Evolutionary conservation across 805 yeast genomes (phyloP), one percentile per base, ranked within the genome.

Genomic region (Helenozyma rhizophorensis): DNA sequence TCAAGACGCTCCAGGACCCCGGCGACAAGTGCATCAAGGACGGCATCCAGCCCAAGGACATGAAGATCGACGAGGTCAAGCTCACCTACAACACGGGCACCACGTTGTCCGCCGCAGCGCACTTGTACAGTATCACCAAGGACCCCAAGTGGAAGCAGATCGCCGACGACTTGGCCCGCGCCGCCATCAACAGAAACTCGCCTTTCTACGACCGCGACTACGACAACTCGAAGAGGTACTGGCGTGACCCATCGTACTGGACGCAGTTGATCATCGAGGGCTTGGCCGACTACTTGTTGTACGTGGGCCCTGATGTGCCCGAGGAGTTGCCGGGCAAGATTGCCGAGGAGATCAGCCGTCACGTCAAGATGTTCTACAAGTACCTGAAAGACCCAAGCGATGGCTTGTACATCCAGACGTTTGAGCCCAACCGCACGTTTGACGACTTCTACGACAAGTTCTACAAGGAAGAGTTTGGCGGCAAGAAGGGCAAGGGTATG

Each of bases 71-170:
- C 45, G 64, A 63, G 13, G 66, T 68, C 47, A 79, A 80, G 56
- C 77, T 79, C 74, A 70, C 84, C 5, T 80, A 80, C 54, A 81
- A 80, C 56, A 70, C 75, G 9, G 88, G 88, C 14, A 71, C 81
- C 9, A 76, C 86, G 0, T 47, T 81, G 21, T 70, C 80, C 9
- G 75, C 80, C 1, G 66, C 74, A 7, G 56, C 74, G 77, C 95
- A 93, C 72, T 78, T 90, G 59, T 93, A 90, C 88, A 83, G 81
- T 76, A 83, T 87, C 94, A 66, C 90, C 57, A 83, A 72, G 68
- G 95, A 90, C 42, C 81, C 78, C 49, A 67, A 72, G 49, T 80
- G 93, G 70, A 90, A 89, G 80, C 96, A 58, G 9, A 66, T 61
- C 22, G 73, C 76, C 4, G 60, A 56, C 33, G 63, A 54, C n/a